Conservation (phyloP, 2,329 filamentous ascomycete genomes). For the Camillea tinctor region DNA sequence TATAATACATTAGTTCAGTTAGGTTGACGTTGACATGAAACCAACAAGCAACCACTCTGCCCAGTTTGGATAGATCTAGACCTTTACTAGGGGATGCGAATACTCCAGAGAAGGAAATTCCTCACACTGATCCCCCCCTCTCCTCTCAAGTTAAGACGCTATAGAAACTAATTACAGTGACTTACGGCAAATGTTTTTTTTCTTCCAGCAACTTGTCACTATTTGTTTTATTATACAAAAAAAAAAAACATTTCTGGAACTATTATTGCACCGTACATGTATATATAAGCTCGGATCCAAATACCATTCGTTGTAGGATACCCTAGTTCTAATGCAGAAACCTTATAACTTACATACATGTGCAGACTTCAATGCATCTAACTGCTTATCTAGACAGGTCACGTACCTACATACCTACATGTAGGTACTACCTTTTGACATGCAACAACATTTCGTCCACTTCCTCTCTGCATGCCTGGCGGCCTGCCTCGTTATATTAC, state of each 20-base stretch:
- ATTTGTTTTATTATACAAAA: not conserved
- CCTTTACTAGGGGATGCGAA: not conserved
- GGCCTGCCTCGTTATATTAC: no score
- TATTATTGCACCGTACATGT: not conserved
- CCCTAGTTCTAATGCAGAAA: not conserved
- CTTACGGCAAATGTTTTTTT: not conserved
- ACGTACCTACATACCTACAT: not conserved
- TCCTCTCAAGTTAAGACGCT: not conserved
- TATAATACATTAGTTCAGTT: not conserved
- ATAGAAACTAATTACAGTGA: not conserved
- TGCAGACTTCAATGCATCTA: not conserved
- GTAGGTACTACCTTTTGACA: not conserved
- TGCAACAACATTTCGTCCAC: no score
- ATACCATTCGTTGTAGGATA: not conserved
- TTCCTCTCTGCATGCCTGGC: no score
- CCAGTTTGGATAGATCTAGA: no score
- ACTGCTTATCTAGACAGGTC: not conserved
- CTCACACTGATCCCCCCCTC: not conserved
- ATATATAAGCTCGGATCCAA: not conserved
- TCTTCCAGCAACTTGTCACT: not conserved
- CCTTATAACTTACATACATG: not conserved
- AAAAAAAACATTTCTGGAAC: no score
- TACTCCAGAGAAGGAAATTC: not conserved
- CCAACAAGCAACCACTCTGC: no score
- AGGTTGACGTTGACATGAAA: not conserved